Conservation (phyloP, 2,329 filamentous ascomycete genomes). For the Sclerotinia subarctica region DNA sequence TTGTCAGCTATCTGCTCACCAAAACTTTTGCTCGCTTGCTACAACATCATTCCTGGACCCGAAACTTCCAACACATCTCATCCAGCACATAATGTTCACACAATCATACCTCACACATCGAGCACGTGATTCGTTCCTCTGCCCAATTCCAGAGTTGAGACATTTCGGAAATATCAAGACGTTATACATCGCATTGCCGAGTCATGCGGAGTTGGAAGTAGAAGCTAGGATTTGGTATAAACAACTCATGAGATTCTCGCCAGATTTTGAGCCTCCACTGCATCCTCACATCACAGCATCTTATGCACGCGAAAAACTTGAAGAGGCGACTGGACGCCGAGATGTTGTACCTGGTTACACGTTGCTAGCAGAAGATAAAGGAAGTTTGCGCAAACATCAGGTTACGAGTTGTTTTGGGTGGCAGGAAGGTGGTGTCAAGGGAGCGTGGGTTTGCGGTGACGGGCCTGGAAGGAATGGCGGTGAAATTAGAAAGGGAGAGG, state of each 20-base stretch:
- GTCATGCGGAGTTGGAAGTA: neutral
- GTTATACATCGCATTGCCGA: constrained; percentile 13
- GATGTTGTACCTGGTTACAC: constrained; percentile 7
- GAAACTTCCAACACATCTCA: neutral
- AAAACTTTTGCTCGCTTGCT: neutral
- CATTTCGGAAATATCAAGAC: neutral
- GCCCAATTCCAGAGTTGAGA: constrained; percentile 7
- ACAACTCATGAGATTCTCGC: constrained; percentile 6
- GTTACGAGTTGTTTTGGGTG: constrained; percentile 16
- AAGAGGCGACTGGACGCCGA: neutral
- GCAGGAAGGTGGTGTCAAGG: constrained; percentile 5
- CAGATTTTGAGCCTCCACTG: neutral
- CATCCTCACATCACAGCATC: neutral
- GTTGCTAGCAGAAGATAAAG: neutral
- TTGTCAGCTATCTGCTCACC: neutral
- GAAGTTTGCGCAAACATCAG: constrained; percentile 12
- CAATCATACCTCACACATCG: constrained; percentile 9
- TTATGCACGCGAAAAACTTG: neutral
- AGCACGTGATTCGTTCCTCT: constrained; percentile 1
- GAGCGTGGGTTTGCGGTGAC: constrained; percentile 17
- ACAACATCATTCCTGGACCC: constrained; percentile 4
- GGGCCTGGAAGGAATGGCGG: neutral
- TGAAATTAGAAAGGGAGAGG: neutral
- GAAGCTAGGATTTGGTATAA: neutral
- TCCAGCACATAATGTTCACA: constrained; percentile 14